Base-by-base conservation (phyloP, 176 grass and related monocot species). In the Themeda triandra region DNA sequence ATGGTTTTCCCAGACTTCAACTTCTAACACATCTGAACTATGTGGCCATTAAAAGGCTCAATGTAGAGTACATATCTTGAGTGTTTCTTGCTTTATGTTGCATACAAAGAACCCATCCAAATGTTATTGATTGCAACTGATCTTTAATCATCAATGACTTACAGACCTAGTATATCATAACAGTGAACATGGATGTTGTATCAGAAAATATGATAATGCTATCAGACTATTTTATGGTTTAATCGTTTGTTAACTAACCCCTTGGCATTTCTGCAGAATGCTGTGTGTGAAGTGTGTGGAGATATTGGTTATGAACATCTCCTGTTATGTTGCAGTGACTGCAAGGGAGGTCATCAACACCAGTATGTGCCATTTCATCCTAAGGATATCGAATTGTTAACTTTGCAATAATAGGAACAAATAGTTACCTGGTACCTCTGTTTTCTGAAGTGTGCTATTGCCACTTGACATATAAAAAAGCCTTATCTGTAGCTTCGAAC, bases 201-300 rank as follows among this genome's bases (percentile, higher is more conserved):
- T 48, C 4, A 14, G 2, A 3, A 3, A 65, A 33, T 80, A 67
- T 67, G 63, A 64, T 25, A 74, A 36, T 68, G 24, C 35, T 12
- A 69, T 29, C 8, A 39, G 15, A 29, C 10, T 63, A 58, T 18
- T 37, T 64, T 72, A 62, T 28, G 13, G 5, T 79, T 64, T 19
- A 45, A 21, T 36, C 7, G 35, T 53, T 31, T 4, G 4, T 30
- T 15, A 24, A 53, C 44, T 12, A 53, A 25, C 21, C 23, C 25
- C 45, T 56, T 69, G 13, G 6, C 63, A 62, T 80, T 85, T 59
- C n/a, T 80, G 82, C 87, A 89, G 87, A 45, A 9, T 35, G 58
- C 13, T 68, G 62, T 89, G 23, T 89, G 87, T 46, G 87, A 75
- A 67, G 64, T 60, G 6, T 89, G 82, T 69, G 82, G 87, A 75